Conservation (phyloP, 495 filamentous ascomycete species). For the Hypoxylon fragiforme region DNA sequence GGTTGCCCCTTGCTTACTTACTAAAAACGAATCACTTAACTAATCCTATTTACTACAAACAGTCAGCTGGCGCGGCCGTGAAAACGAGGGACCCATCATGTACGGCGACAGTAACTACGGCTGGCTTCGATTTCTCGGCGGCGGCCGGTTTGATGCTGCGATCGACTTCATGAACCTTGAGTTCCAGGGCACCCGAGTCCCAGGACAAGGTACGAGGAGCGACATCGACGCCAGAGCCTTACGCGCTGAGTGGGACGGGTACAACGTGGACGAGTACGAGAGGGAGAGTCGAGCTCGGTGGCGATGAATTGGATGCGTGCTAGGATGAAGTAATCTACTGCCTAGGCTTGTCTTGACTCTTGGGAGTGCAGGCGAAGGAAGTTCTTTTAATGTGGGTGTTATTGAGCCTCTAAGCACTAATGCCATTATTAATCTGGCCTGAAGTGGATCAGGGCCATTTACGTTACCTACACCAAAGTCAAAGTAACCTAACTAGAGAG, state of each 20-base stretch:
- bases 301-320: background rate
- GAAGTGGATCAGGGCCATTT: too few species aligned
- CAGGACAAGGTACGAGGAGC: conserved; percentile 38
- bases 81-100: conserved; percentile 20
- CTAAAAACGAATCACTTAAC: too few species aligned
- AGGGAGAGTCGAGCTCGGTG: conserved; percentile 15
- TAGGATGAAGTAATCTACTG: background rate
- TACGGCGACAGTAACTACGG: conserved; percentile 24
- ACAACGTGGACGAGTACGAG: conserved; percentile 21
- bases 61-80: conserved; percentile 39
- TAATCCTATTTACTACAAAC: too few species aligned
- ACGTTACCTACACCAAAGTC: too few species aligned
- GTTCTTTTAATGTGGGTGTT: too few species aligned
- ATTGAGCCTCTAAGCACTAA: too few species aligned
- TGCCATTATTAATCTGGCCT: too few species aligned
- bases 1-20: too few species aligned
- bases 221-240: conserved; percentile 34
- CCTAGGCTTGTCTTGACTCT: too few species aligned
- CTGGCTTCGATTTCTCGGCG: conserved; percentile 37
- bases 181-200: conserved; percentile 26
- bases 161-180: conserved; percentile 22
- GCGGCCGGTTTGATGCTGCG: conserved; percentile 33
- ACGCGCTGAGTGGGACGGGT: conserved; percentile 33
- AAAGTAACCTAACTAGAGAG: too few species aligned
- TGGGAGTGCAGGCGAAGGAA: too few species aligned